phyloP scores from a whole-genome alignment of 805 yeast species.

The Schwanniomyces pseudopolymorphus region DNA sequence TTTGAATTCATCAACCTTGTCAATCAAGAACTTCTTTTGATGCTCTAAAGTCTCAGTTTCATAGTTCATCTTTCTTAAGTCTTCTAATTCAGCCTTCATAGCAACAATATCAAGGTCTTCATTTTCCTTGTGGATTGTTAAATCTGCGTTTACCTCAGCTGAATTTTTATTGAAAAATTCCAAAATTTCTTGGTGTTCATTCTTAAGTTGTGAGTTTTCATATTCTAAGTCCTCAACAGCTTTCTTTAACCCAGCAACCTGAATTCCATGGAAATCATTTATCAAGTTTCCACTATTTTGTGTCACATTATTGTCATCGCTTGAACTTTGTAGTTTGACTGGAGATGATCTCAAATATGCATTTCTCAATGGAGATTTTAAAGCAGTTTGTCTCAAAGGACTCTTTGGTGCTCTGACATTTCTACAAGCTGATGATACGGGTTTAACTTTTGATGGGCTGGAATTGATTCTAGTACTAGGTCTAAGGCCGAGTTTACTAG shows the following conservation, averaged over 20 bases:
- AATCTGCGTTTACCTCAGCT: constrained; percentile 1
- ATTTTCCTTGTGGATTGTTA: constrained; percentile 1
- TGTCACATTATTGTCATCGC: neutral
- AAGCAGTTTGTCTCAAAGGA: neutral
- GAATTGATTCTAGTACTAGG: neutral
- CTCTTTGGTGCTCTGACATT: neutral
- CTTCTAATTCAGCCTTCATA: constrained; percentile 6
- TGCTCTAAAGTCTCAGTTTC: neutral
- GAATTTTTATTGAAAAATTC: constrained; percentile 1
- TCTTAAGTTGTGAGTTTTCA: constrained; percentile 13
- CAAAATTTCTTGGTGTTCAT: constrained; percentile 6
- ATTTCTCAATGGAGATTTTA: neutral
- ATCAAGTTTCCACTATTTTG: constrained; percentile 2
- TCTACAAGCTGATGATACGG: neutral
- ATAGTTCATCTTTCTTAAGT: constrained; percentile 3
- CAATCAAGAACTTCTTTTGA: constrained; percentile 1
- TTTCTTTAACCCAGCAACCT: constrained; percentile 9
- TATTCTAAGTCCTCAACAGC: constrained; percentile 9
- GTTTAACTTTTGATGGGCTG: constrained; percentile 3
- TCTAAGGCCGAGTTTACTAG: constrained; percentile 1
- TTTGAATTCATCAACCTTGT: constrained; percentile 8
- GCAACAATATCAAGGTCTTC: neutral
- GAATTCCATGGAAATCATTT: constrained; percentile 6
- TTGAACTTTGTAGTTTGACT: neutral
- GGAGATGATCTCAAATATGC: neutral